Evolutionary conservation across 495 filamentous ascomycete species (phyloP).

Genomic region (Sporormia fimetaria): DNA sequence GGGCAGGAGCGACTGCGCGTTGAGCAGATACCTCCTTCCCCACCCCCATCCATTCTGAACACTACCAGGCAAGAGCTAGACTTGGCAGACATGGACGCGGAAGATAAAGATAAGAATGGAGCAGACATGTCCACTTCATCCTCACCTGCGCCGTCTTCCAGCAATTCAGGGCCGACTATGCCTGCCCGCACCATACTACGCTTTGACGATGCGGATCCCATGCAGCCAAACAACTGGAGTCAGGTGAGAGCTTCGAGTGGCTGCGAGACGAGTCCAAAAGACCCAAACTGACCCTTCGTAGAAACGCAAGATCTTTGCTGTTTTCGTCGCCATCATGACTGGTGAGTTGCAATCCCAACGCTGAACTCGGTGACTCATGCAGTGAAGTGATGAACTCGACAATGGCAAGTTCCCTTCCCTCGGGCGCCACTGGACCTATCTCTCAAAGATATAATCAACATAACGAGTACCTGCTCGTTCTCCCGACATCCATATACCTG

Average conservation of each 20-base stretch:
- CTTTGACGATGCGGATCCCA: slow-evolving; percentile 27
- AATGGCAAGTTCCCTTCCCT: slow-evolving; percentile 57
- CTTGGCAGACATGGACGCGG: too few relatives aligned
- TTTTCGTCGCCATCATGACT: slow-evolving; percentile 33
- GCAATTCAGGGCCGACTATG: not conserved
- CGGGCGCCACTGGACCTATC: slow-evolving; percentile 50
- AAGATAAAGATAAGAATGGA: too few relatives aligned
- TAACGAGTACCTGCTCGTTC: slow-evolving; percentile 45
- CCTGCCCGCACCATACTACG: slow-evolving; percentile 5
- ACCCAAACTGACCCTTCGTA: slow-evolving; percentile 13
- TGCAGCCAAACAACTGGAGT: slow-evolving; percentile 29
- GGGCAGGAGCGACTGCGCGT: slow-evolving; percentile 9
- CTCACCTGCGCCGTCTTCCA: slow-evolving; percentile 25
- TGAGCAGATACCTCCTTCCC: slow-evolving; percentile 1
- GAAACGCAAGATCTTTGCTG: slow-evolving; percentile 46
- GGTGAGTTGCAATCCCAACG: slow-evolving; percentile 1
- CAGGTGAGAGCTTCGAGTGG: slow-evolving; percentile 6
- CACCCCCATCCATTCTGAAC: slow-evolving; percentile 2
- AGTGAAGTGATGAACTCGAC: slow-evolving; percentile 67
- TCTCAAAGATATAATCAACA: slow-evolving; percentile 46
- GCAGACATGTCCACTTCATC: slow-evolving; percentile 1
- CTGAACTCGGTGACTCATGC: too few relatives aligned
- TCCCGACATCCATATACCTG: slow-evolving; percentile 66
- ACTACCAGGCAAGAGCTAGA: too few relatives aligned
- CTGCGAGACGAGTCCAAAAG: not conserved